Evolutionary conservation across 176 grass and related monocot genomes (phyloP).

Genomic region (Eleusine coracana): DNA sequence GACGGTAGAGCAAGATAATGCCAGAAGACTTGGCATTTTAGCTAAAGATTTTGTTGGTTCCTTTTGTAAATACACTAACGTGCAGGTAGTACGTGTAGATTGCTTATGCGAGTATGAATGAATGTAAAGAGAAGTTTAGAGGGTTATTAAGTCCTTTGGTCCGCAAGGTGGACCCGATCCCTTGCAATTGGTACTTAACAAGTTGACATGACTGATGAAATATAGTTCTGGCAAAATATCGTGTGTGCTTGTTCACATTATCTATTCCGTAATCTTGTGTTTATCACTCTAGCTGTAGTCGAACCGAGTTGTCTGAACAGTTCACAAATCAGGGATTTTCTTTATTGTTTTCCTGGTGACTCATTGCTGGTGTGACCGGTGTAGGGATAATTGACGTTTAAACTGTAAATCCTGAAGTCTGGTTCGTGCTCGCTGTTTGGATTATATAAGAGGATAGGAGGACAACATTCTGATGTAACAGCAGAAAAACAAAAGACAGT

Average conservation of each 20-base stretch:
- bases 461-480: neutral
- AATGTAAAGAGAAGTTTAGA: constrained; percentile 15
- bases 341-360: neutral
- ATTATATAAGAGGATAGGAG: neutral
- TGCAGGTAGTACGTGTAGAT: constrained; percentile 8
- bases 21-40: neutral
- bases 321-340: neutral
- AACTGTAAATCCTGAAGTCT: neutral
- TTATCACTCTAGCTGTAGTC: neutral
- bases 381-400: neutral
- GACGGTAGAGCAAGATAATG: constrained; percentile 69
- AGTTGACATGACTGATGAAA: neutral
- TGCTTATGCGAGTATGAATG: constrained; percentile 1
- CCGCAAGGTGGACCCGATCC: neutral
- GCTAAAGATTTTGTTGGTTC: neutral
- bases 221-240: neutral
- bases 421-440: neutral
- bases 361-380: neutral
- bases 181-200: constrained; percentile 15
- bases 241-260: neutral
- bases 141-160: constrained; percentile 5
- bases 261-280: neutral
- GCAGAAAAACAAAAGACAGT: too few relatives aligned
- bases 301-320: neutral
- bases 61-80: constrained; percentile 34